A percentile compares a stretch with the other conserved stretches of the same genome.
Evolutionary conservation across 176 grass and related monocot species (phyloP).

Genomic region (Oropetium thomaeum): DNA sequence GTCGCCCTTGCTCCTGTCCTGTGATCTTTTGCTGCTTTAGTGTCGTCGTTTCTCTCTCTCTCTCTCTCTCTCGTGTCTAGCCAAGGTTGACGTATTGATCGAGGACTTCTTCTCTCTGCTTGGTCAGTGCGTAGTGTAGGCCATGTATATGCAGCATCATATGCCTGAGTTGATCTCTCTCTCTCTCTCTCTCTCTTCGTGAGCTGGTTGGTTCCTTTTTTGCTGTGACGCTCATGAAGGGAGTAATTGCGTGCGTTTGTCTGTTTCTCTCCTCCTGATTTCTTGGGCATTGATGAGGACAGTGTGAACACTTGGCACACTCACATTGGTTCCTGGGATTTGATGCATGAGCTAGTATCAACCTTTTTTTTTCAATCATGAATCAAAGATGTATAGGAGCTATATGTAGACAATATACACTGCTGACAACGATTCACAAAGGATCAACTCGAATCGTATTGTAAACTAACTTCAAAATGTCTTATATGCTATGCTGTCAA

Average conservation of each 20-base stretch:
- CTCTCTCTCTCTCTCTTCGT: no score
- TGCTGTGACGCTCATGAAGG: slow-evolving; percentile 32
- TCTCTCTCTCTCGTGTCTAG: background rate
- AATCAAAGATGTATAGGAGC: no score
- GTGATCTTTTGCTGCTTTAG: slow-evolving; percentile 18
- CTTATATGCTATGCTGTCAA: no score
- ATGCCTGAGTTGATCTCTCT: no score
- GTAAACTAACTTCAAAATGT: no score
- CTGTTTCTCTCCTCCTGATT: slow-evolving; percentile 47
- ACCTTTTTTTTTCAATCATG: no score
- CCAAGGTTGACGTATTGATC: slow-evolving; percentile 33
- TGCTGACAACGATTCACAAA: no score
- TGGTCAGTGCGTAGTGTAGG: background rate
- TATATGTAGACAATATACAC: no score
- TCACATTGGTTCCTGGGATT: background rate
- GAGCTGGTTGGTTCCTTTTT: background rate
- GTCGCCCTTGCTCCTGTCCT: background rate
- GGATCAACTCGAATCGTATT: no score
- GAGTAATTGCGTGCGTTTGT: slow-evolving; percentile 40
- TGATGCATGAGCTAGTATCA: background rate
- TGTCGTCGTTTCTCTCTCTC: background rate
- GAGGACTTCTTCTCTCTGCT: slow-evolving; percentile 19
- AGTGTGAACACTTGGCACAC: background rate
- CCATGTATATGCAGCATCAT: no score
- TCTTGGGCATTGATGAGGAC: slow-evolving; percentile 55